phyloP scores from a whole-genome alignment of 83 land plant species.

The Diphasiastrum complanatum region DNA sequence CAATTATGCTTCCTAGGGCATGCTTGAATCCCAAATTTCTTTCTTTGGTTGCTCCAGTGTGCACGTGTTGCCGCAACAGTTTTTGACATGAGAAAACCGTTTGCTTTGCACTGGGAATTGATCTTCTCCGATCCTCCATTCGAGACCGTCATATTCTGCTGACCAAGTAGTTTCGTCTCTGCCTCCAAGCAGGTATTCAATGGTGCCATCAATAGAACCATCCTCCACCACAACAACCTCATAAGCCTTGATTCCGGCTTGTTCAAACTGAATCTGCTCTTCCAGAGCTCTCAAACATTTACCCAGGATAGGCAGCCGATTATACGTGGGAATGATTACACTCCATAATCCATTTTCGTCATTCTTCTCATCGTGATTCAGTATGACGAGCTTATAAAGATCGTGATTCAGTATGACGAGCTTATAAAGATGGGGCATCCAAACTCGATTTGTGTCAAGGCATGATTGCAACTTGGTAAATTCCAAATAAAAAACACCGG shows the following conservation, averaged over 20 bases:
- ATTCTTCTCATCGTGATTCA: too few species aligned
- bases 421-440: too few species aligned
- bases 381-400: too few species aligned
- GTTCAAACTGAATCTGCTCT: conserved; percentile 18
- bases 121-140: neutral
- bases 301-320: conserved; percentile 24
- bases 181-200: conserved; percentile 12
- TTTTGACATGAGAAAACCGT: conserved; percentile 29
- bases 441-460: too few species aligned
- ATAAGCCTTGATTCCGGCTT: conserved; percentile 16
- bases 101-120: conserved; percentile 1
- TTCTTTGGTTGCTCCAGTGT: conserved; percentile 30
- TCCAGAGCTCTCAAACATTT: conserved; percentile 30
- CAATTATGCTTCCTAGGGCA: conserved; percentile 25
- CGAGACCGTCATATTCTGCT: neutral
- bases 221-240: conserved; percentile 35
- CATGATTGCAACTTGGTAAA: too few species aligned
- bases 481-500: too few species aligned
- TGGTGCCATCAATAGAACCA: conserved; percentile 33
- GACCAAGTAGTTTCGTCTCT: too few species aligned
- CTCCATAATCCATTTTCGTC: conserved; percentile 32
- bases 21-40: conserved; percentile 28
- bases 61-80: conserved; percentile 17
- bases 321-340: conserved; percentile 29
- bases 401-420: too few species aligned